phyloP scores from a whole-genome alignment of 306 rosid genomes.

The Prunus armeniaca region DNA sequence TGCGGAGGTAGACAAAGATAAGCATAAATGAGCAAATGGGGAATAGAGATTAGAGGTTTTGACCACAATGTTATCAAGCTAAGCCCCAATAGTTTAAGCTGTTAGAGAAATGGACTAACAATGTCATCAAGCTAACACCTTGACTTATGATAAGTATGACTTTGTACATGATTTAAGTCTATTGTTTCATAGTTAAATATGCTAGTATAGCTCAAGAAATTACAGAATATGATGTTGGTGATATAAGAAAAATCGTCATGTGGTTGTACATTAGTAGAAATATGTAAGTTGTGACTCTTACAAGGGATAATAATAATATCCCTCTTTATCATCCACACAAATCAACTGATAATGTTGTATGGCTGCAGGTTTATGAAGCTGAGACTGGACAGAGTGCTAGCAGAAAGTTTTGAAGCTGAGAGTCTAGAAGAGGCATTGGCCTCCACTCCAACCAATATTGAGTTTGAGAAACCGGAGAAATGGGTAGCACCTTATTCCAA shows the following conservation, averaged over 20 bases:
- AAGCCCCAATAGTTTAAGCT: background rate
- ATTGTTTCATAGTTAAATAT: background rate
- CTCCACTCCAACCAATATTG: slow-evolving; percentile 67
- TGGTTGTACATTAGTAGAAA: background rate
- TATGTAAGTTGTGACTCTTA: background rate
- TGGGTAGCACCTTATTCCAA: slow-evolving; percentile 97
- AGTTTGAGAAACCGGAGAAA: slow-evolving; percentile 80
- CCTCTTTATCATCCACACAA: background rate
- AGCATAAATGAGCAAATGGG: background rate
- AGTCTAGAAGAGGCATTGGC: slow-evolving; percentile 79
- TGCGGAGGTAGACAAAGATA: background rate
- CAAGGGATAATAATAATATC: background rate
- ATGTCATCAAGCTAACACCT: background rate
- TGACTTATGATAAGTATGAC: background rate
- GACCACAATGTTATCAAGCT: too few species aligned
- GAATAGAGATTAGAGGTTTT: background rate
- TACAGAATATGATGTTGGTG: background rate
- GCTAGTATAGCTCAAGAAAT: background rate
- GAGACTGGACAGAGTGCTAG: slow-evolving; percentile 90
- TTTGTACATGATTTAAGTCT: background rate
- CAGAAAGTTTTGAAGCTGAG: slow-evolving; percentile 69
- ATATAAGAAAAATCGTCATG: background rate
- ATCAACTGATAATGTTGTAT: slow-evolving; percentile 17
- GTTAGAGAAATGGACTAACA: background rate
- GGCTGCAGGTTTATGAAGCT: slow-evolving; percentile 89